Base-by-base conservation (phyloP, 495 filamentous ascomycete species). In the Neurospora tetraspora region DNA sequence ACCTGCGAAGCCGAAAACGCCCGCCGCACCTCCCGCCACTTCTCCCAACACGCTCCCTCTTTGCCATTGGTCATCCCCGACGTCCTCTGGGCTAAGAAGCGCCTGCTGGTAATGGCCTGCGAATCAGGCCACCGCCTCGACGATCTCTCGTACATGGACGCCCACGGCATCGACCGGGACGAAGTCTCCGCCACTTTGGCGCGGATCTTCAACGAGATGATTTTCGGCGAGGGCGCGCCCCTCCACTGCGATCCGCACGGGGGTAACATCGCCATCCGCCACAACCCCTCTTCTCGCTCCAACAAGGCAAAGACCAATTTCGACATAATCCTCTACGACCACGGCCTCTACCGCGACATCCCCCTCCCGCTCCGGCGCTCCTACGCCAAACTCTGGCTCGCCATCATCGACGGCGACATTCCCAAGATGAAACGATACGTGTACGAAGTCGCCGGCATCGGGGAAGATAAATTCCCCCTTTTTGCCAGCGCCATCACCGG, bases 131-230 rank as follows among this genome's bases (percentile, higher is more conserved):
- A 88, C 74, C 93, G 96, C 59, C 91, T 93, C 14, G 96, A 99
- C 78, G 94, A 99, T 79, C n/a, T n/a, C n/a, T n/a, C n/a, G n/a
- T 98, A 89, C 80, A 84, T 98, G 4, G 96, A 98, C 81, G 82
- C 87, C 10, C 92, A 96, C 80, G 85, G 87, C 70, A 98, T 99
- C 78, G 91, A 95, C 80, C 91, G 96, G 11, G 96, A 97, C 81
- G 96, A 99, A 82, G 96, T 99, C 34, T 96, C 94, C 8, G 96
- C 96, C 0, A 91, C 95, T 0, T 83, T 99, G 6, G 91, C 95
- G 3, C 89, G 90, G 68, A 94, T 98, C 71, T 99, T 99, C 87
- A 99, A 99, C 83, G 94, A 97, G 80, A 99, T 99, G 96, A 97
- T 99, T 72, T 99, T 99, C 76, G 95, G 96, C 38, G 89, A 90